Evolutionary conservation across 2,329 filamentous ascomycete genomes (phyloP).

Genomic region (Ceratocystis papillata): DNA sequence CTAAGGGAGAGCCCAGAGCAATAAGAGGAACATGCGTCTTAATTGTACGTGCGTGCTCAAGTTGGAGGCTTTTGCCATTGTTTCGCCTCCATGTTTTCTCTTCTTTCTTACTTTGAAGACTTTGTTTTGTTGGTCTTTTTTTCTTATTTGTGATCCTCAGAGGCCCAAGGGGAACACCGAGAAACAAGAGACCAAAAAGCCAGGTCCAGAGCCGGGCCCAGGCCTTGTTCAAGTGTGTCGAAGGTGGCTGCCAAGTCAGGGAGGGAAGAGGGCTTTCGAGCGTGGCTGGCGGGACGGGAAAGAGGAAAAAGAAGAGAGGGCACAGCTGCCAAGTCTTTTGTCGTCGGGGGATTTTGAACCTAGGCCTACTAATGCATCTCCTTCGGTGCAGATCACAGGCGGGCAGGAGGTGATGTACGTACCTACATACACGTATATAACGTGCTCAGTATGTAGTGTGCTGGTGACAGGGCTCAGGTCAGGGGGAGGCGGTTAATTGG

Average conservation of each 20-base stretch:
- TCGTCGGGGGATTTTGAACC: not conserved
- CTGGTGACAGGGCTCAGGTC: not conserved
- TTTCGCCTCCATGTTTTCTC: not conserved
- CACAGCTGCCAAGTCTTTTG: not conserved
- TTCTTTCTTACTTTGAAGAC: not conserved
- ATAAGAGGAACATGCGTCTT: slow-evolving; percentile 1
- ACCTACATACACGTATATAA: not conserved
- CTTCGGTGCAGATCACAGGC: not conserved
- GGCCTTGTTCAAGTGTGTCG: too few relatives aligned
- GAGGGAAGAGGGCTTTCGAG: not conserved
- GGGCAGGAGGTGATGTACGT: not conserved
- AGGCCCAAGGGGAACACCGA: not conserved
- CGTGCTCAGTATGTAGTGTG: not conserved
- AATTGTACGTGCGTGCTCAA: not conserved
- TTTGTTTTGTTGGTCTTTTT: not conserved
- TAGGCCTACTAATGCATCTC: not conserved
- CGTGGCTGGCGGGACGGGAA: not conserved
- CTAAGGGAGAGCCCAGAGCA: not conserved
- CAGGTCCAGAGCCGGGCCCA: not conserved
- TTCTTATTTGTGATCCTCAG: not conserved
- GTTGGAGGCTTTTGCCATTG: not conserved
- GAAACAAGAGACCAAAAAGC: slow-evolving; percentile 1
- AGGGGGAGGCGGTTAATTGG: not conserved
- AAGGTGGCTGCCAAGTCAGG: not conserved
- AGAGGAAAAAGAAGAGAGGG: not conserved